Evolutionary conservation across 1,139 yeast species (phyloP).

Genomic region (Lodderomyces jiufengensis): DNA sequence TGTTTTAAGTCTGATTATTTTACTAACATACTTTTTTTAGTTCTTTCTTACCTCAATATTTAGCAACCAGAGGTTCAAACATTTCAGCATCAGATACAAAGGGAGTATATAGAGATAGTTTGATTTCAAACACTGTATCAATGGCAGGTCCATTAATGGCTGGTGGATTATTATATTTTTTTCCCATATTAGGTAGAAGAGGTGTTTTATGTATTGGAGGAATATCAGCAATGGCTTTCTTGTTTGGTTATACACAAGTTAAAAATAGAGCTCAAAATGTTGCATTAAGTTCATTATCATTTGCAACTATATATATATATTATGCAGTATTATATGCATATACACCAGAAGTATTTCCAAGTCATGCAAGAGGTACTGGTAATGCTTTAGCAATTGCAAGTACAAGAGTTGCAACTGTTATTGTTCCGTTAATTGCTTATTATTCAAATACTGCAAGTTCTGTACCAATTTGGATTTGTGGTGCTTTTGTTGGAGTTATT

Average conservation of each 20-base stretch:
- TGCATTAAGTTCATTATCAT: conserved; percentile 51
- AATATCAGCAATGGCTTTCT: conserved; percentile 46
- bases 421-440: conserved; percentile 52
- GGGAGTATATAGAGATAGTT: conserved; percentile 49
- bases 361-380: conserved; percentile 55
- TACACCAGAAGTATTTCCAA: conserved; percentile 58
- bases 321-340: conserved; percentile 55
- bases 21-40: too few species aligned
- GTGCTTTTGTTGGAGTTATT: conserved; percentile 46
- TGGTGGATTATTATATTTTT: conserved; percentile 34
- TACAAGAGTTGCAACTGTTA: conserved; percentile 44
- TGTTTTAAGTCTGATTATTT: too few species aligned
- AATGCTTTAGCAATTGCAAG: conserved; percentile 48
- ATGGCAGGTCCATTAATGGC: conserved; percentile 59
- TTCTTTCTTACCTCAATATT: conserved; percentile 47
- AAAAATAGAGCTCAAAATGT: conserved; percentile 48
- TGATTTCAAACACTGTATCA: conserved; percentile 47
- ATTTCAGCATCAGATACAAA: conserved; percentile 31
- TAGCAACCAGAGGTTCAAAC: conserved; percentile 44
- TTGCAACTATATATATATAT: conserved; percentile 48
- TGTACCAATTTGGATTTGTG: conserved; percentile 59
- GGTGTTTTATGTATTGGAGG: conserved; percentile 57
- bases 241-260: conserved; percentile 56
- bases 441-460: conserved; percentile 40
- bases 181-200: conserved; percentile 51